Evolutionary conservation across 768 basidiomycete species (phyloP).

Genomic region (Calocybe indica): DNA sequence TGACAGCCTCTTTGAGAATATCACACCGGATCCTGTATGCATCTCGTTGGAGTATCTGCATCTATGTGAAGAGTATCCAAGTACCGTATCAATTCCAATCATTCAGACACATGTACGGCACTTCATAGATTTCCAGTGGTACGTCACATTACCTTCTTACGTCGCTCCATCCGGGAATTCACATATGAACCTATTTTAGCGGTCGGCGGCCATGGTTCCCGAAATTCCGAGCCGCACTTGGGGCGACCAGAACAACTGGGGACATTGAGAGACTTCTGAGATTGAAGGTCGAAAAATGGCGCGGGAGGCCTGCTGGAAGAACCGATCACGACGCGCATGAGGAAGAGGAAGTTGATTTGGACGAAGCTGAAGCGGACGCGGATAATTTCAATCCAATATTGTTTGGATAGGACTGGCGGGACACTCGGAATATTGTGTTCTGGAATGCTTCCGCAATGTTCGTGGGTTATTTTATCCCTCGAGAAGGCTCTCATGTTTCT

Average conservation of each 20-base stretch:
- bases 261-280: slow-evolving; percentile 41
- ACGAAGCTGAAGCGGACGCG: slow-evolving; percentile 7
- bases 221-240: slow-evolving; percentile 45
- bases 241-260: slow-evolving; percentile 33
- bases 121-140: slow-evolving; percentile 69
- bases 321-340: background rate
- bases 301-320: slow-evolving; percentile 28
- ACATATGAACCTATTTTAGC: slow-evolving; percentile 16
- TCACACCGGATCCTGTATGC: slow-evolving; percentile 54
- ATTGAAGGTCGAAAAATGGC: slow-evolving; percentile 42
- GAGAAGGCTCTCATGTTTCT: too few species aligned
- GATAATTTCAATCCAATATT: slow-evolving; percentile 1
- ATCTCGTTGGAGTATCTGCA: slow-evolving; percentile 68
- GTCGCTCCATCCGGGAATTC: background rate
- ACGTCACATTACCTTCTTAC: slow-evolving; percentile 15
- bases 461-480: too few species aligned
- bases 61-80: slow-evolving; percentile 48
- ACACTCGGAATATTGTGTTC: too few species aligned
- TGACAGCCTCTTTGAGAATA: slow-evolving; percentile 52
- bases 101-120: slow-evolving; percentile 62
- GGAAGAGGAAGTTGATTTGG: background rate
- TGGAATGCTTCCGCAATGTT: too few species aligned
- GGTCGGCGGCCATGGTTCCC: slow-evolving; percentile 49
- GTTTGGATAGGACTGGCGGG: background rate
- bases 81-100: slow-evolving; percentile 39